Percentiles rank a stretch among this genome's conserved stretches.
Evolutionary conservation across 2,329 filamentous ascomycete genomes (phyloP).

Genomic region (Cladosporium sp.): DNA sequence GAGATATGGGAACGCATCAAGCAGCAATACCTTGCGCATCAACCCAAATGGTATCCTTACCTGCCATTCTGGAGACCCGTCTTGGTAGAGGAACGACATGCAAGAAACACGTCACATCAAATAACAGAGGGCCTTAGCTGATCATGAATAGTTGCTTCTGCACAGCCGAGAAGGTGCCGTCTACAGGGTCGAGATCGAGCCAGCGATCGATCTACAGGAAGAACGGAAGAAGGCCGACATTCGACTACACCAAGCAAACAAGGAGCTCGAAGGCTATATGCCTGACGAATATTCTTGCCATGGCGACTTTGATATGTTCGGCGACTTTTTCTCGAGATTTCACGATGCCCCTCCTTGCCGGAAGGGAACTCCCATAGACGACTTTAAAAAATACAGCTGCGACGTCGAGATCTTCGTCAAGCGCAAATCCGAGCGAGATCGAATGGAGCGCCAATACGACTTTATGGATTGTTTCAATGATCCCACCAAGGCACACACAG

Average conservation of each 20-base stretch:
- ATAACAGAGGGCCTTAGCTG: neutral
- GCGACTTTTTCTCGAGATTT: neutral
- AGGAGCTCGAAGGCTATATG: neutral
- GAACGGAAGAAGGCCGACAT: neutral
- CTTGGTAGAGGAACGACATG: too few species aligned
- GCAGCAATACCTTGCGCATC: too few species aligned
- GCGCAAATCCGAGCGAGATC: neutral
- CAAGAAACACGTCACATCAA: too few species aligned
- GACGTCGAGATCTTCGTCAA: neutral
- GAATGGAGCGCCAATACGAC: neutral
- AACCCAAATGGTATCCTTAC: too few species aligned
- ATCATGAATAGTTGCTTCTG: neutral
- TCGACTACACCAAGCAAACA: neutral
- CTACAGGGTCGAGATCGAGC: neutral
- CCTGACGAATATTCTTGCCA: neutral
- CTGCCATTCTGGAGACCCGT: too few species aligned
- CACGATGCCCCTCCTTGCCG: neutral
- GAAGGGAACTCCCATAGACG: neutral
- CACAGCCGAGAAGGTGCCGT: neutral
- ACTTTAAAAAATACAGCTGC: neutral
- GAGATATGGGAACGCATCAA: too few species aligned
- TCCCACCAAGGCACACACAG: neutral
- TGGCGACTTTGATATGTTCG: neutral
- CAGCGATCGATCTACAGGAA: neutral
- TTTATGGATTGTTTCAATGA: neutral